These are phyloP conservation scores for Mucor saturninus DNA, from an alignment of 371 early-diverging fungal species.

Conservation along the genomic window DNA sequence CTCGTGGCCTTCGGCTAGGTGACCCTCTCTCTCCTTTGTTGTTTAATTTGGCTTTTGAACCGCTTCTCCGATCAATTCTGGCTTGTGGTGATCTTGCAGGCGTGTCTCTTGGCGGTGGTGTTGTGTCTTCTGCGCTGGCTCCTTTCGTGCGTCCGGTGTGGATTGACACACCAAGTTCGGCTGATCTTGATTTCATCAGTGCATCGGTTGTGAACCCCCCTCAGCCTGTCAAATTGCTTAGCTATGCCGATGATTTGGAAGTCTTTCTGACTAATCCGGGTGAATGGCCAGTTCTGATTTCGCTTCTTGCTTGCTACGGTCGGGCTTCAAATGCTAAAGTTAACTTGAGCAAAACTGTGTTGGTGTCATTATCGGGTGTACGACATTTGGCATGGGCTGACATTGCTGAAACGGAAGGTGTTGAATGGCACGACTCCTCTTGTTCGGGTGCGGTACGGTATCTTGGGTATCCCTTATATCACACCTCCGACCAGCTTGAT, in stretches of 20 bases:
- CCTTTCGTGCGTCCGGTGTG: constrained; percentile 1
- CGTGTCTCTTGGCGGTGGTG: too few relatives aligned
- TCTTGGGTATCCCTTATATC: constrained; percentile 22
- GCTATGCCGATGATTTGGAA: constrained; percentile 29
- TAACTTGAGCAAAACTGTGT: constrained; percentile 13
- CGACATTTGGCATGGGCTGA: not conserved
- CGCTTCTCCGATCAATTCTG: not conserved
- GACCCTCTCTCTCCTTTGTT: constrained; percentile 23
- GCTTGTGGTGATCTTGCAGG: not conserved
- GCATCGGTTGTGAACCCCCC: constrained; percentile 21
- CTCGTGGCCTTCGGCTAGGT: constrained; percentile 20
- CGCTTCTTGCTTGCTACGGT: not conserved
- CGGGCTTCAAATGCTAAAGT: constrained; percentile 22
- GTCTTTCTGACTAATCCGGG: constrained; percentile 16
- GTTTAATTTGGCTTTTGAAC: constrained; percentile 26
- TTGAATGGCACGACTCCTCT: not conserved
- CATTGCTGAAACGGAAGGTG: not conserved
- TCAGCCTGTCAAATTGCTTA: constrained; percentile 16
- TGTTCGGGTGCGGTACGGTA: constrained; percentile 1
- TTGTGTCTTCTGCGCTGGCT: too few relatives aligned
- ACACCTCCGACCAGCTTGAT: not conserved
- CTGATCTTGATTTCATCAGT: too few relatives aligned
- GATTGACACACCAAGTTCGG: constrained; percentile 25
- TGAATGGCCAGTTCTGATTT: constrained; percentile 2
- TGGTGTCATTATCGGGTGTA: constrained; percentile 15